Conservation (phyloP, 768 basidiomycete species). For the Ramaria sp. region DNA sequence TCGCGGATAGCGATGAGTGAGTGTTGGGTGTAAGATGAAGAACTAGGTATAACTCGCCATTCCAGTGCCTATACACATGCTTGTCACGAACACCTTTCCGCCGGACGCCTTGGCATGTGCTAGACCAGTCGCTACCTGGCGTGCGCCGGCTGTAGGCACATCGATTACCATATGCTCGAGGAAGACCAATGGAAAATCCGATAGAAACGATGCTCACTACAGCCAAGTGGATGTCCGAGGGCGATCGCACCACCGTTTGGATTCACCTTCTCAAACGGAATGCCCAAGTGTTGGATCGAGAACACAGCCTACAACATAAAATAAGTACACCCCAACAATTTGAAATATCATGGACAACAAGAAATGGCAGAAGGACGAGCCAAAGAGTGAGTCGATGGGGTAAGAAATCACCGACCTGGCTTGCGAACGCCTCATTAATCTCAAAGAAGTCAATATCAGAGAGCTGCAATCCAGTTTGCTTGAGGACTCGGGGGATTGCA, state of each 20-base stretch:
- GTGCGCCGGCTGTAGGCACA: slow-evolving; percentile 52
- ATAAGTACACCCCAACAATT: slow-evolving; percentile 14
- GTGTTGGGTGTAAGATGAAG: not conserved
- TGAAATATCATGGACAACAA: no score
- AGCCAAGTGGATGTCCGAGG: slow-evolving; percentile 80
- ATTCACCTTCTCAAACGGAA: slow-evolving; percentile 76
- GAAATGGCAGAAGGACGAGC: no score
- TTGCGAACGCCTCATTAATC: slow-evolving; percentile 88
- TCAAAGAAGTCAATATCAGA: slow-evolving; percentile 84
- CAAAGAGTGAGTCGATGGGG: not conserved
- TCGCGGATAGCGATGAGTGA: not conserved
- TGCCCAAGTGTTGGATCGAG: slow-evolving; percentile 54
- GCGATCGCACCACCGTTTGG: slow-evolving; percentile 83
- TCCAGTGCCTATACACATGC: slow-evolving; percentile 85
- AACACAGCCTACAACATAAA: slow-evolving; percentile 41
- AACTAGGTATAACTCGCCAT: slow-evolving; percentile 31
- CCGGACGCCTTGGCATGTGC: slow-evolving; percentile 65
- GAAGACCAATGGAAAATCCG: slow-evolving; percentile 6
- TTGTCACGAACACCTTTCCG: slow-evolving; percentile 72
- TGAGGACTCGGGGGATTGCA: slow-evolving; percentile 60
- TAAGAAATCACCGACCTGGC: slow-evolving; percentile 28
- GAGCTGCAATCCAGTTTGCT: slow-evolving; percentile 41
- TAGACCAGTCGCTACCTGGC: slow-evolving; percentile 80
- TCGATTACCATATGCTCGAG: not conserved
- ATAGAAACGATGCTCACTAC: slow-evolving; percentile 40